Evolutionary conservation across 1,139 yeast species (phyloP).

Genomic region (Schizosaccharomyces versatilis): DNA sequence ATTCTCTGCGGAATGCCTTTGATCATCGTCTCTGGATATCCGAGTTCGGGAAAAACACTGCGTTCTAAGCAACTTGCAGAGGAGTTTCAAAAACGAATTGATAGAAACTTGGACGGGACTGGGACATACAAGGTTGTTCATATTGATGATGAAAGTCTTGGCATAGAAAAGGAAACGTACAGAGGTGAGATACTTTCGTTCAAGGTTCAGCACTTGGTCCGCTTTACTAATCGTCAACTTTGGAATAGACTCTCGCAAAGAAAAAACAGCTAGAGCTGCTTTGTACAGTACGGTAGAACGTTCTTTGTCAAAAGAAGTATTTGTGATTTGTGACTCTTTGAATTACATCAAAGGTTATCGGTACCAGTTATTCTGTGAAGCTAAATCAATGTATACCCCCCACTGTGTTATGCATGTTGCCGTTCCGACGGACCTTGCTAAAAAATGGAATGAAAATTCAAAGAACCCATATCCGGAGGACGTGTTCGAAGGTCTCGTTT

Average conservation of each 20-base stretch:
- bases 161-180: conserved; percentile 48
- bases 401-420: conserved; percentile 65
- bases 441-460: conserved; percentile 32
- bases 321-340: conserved; percentile 67
- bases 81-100: conserved; percentile 30
- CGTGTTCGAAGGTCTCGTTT: conserved; percentile 38
- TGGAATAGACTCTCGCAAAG: conserved; percentile 35
- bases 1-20: conserved; percentile 41
- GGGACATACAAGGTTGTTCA: conserved; percentile 40
- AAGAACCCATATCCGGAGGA: conserved; percentile 7
- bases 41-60: conserved; percentile 64
- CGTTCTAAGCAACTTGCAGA: conserved; percentile 37
- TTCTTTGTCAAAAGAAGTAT: conserved; percentile 40
- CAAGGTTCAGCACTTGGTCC: conserved; percentile 7
- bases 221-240: background rate
- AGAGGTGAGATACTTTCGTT: conserved; percentile 15
- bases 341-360: conserved; percentile 89
- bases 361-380: conserved; percentile 83
- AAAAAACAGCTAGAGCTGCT: conserved; percentile 60
- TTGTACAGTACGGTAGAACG: conserved; percentile 81
- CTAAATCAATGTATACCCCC: conserved; percentile 62
- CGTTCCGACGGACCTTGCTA: conserved; percentile 39
- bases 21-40: conserved; percentile 61
- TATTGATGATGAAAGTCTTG: conserved; percentile 58
- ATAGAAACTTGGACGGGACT: conserved; percentile 20